Base-by-base conservation (phyloP, 2,329 filamentous ascomycete genomes). In the Sporothrix phasma region DNA sequence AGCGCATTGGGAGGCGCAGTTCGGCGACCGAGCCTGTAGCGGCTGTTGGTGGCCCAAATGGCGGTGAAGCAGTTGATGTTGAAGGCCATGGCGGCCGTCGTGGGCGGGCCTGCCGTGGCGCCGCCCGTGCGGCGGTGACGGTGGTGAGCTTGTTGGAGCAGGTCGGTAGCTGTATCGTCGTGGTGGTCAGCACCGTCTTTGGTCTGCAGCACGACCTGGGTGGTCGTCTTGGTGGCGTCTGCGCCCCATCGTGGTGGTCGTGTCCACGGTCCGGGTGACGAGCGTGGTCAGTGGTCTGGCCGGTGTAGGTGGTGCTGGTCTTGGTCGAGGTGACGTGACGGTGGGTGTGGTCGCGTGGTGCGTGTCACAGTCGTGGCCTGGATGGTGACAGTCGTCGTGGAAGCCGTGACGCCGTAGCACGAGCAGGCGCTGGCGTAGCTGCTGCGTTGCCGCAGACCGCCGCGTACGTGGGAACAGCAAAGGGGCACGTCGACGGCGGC, bases 371-470 rank as follows among this genome's bases (percentile, higher is more conserved):
- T 49, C 5, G 53, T 24, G 6, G 31, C 17, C 22, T 54, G 39
- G 19, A 34, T 13, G 7, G 54, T 45, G 15, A 49, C 34, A 1
- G 58, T 54, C 17, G 46, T 46, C 10, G 62, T 68, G n/a, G 45
- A 45, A 5, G 46, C 66, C 3, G 63, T 66, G 45, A 71, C 67
- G 34, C 72, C 71, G 31, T 67, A 69, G 68, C 72, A 73, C 0
- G 68, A 69, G 67, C 72, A 73, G 6, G 71, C 72, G 64, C 68
- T 70, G 11, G 66, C 64, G 66, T 71, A 73, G 7, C 49, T 51
- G 22, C 66, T 0, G 62, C 43, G 43, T 66, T 59, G 4, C 61
- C 49, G 69, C 72, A 73, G 11, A 67, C 59, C 2, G 67, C 66
- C 5, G 72, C 72, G 62, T 73, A 73, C 7, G 24, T 22, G 17